Base-by-base conservation (phyloP, 75 land plant species). In the Picea sitchensis region DNA sequence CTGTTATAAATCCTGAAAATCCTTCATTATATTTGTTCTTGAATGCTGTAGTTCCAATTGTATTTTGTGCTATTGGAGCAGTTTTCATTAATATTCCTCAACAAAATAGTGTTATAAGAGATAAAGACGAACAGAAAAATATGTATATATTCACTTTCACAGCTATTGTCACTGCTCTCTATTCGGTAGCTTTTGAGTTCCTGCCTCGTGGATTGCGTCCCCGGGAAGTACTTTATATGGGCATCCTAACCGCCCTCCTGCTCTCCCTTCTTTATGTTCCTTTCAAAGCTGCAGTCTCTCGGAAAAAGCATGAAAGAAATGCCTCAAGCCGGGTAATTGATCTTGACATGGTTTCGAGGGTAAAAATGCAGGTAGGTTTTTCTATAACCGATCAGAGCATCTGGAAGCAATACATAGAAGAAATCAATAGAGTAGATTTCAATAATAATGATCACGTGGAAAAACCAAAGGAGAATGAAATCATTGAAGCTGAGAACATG, bases 31-130 rank as follows among this genome's bases (percentile, higher is more conserved):
- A 87, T 77, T 86, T 92, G 72, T 68, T 90, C 75, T 82, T 92
- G 26, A 87, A 90, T 77, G 90, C 92, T 5, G 1, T 86, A 3
- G 67, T 90, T 51, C 93, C 93, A 26, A 65, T 92, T 23, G 13
- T 83, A 59, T 72, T 75, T 23, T 87, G 92, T 68, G 17, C 87
- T 17, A 12, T 76, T 61, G 56, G 69, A 2, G 84, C 87, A 0
- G 78, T 88, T 1, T 76, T 93, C 3, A 77, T 86, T 20, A 78
- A 79, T 26, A 54, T 9, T 17, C 56, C 74, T 9, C 23, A 71
- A 47, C 56, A 26, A 12, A 9, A 2, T 8, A 3, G 13, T 3
- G 56, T n/a, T 3, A 12, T 71, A 2, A 41, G 11, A 14, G 74
- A 71, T 21, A 7, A 44, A 11, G 23, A n/a, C 6, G 74, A 71